These are phyloP conservation scores for Ruellia speciosa DNA, from an alignment of 305 asterid genomes.

Conservation along the genomic window DNA sequence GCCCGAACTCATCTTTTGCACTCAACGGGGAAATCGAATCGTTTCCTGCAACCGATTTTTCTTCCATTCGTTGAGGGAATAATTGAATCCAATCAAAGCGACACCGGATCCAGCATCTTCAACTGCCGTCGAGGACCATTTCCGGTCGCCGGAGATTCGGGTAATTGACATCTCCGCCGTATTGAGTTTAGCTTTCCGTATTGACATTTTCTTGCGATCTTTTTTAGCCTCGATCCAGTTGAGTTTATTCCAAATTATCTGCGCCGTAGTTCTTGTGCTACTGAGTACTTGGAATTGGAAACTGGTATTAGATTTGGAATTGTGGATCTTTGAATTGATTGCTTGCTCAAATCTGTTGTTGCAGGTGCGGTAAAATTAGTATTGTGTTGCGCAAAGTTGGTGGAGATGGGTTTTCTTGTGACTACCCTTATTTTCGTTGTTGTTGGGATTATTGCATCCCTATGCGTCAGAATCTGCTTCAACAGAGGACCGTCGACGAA, in stretches of 20 bases:
- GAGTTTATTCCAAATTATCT: constrained; percentile 4
- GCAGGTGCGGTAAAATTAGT: constrained; percentile 20
- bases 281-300: not conserved
- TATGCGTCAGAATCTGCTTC: constrained; percentile 72
- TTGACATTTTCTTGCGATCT: not conserved
- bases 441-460: constrained; percentile 65
- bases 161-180: constrained; percentile 4
- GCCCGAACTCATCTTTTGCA: no score
- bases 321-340: constrained; percentile 19
- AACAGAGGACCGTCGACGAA: constrained; percentile 81
- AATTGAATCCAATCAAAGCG: constrained; percentile 25
- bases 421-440: constrained; percentile 64
- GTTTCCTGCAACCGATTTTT: not conserved
- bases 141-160: constrained; percentile 27
- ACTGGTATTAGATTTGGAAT: constrained; percentile 8
- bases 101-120: constrained; percentile 29
- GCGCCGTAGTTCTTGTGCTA: not conserved
- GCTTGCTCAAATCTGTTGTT: constrained; percentile 2
- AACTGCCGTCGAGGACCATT: constrained; percentile 9
- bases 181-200: not conserved
- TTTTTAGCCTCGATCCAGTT: constrained; percentile 9
- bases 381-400: constrained; percentile 16
- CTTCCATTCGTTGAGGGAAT: constrained; percentile 1
- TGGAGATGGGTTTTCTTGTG: constrained; percentile 71
- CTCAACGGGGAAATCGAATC: not conserved